Conservation (phyloP, 2,329 filamentous ascomycete genomes). For the Alternaria rosae region DNA sequence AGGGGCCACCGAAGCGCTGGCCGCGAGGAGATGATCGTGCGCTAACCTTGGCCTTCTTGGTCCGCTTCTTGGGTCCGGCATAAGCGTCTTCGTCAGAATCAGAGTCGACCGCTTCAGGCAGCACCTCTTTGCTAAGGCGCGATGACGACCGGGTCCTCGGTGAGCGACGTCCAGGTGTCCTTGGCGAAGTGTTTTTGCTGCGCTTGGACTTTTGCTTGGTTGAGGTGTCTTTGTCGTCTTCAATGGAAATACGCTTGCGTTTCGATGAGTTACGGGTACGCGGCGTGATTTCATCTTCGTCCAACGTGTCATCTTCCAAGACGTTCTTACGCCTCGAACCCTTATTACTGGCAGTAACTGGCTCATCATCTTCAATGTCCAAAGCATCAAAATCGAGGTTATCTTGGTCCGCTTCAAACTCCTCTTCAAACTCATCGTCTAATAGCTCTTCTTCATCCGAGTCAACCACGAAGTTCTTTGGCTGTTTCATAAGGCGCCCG, state of each 20-base stretch:
- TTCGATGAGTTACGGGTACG: neutral
- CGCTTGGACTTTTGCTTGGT: neutral
- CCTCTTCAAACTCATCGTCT: neutral
- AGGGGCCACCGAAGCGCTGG: neutral
- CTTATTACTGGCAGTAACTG: neutral
- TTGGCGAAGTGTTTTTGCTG: neutral
- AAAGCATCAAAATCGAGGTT: neutral
- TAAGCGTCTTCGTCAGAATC: slow-evolving; percentile 14
- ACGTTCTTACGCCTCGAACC: neutral
- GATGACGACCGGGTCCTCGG: neutral
- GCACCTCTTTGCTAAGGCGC: neutral
- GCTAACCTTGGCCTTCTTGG: neutral
- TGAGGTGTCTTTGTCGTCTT: neutral
- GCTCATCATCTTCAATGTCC: neutral
- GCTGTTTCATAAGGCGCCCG: slow-evolving; percentile 8
- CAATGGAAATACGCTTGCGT: neutral
- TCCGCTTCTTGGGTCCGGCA: slow-evolving; percentile 4
- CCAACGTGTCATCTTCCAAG: neutral
- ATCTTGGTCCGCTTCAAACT: neutral
- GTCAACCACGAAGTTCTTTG: neutral
- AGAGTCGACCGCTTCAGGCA: slow-evolving; percentile 2
- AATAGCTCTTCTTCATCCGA: slow-evolving; percentile 1
- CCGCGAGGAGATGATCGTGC: slow-evolving; percentile 9
- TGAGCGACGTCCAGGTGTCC: neutral
- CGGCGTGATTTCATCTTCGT: neutral